Base-by-base conservation (phyloP, 1,284 basidiomycete species). In the Pterulicium gracile region DNA sequence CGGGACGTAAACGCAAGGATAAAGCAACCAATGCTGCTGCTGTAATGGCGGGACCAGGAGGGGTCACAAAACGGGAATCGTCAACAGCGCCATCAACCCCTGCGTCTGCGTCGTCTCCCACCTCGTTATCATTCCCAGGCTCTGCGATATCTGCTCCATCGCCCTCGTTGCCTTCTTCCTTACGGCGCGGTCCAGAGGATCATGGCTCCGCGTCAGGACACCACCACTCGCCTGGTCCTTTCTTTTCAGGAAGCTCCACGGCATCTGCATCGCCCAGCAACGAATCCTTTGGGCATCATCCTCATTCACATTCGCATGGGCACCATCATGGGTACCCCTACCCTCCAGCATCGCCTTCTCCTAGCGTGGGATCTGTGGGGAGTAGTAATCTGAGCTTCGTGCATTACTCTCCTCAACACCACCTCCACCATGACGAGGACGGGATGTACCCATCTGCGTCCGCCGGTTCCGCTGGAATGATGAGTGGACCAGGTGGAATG, bases 311-410 rank as follows among this genome's bases (percentile, higher is more conserved):
- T 62, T 32, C 63, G 69, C 60, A n/a, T n/a, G n/a, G n/a, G 62
- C 24, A 57, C 55, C 40, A 64, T 60, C 67, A 20, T 62, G 65
- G 32, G 65, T 64, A 19, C 56, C 65, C 46, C 40, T 60, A 62
- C 49, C 57, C 69, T 53, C 72, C 71, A 3, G 70, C 75, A 2
- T 80, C 79, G n/a, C 79, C 80, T 10, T 77, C 78, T 21, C 78
- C 79, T 12, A 73, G 78, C 7, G 62, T 71, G 7, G 27, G 7
- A 7, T 32, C 27, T 10, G 27, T 32, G 7, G 27, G 27, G 15
- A 62, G 65, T 40, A 64, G 60, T 47, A 61, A 73, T 57, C n/a
- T n/a, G n/a, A 72, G 62, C 48, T 81, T 79, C 58, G 69, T 72
- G 43, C 70, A 77, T 47, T 79, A 79, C 50, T 56, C 66, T 5